phyloP scores from a whole-genome alignment of 768 basidiomycete species.

The Hypholoma fasciculare region DNA sequence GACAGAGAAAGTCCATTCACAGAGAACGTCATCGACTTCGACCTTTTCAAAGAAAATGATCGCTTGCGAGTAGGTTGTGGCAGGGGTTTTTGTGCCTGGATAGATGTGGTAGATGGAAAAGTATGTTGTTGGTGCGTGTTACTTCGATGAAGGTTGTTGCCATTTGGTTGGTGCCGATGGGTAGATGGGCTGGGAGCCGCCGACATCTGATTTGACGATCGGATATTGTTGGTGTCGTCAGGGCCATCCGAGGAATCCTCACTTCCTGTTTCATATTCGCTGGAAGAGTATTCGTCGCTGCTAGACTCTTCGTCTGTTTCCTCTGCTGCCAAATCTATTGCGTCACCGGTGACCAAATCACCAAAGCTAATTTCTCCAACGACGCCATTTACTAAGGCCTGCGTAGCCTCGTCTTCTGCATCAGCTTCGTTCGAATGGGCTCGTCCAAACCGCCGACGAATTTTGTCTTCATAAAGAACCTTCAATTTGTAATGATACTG shows the following conservation, averaged over 20 bases:
- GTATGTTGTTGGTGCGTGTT: background rate
- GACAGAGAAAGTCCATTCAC: conserved; percentile 21
- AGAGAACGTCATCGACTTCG: conserved; percentile 44
- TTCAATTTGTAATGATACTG: conserved; percentile 95
- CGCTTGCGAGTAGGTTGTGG: conserved; percentile 26
- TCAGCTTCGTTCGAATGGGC: conserved; percentile 54
- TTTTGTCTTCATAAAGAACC: conserved; percentile 87
- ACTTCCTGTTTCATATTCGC: conserved; percentile 38
- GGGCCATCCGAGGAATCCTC: conserved; percentile 31
- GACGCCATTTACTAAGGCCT: conserved; percentile 76
- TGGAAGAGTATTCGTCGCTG: conserved; percentile 42
- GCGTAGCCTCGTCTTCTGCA: conserved; percentile 82
- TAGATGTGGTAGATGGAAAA: background rate
- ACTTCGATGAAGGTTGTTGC: conserved; percentile 5
- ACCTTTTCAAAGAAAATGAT: conserved; percentile 46
- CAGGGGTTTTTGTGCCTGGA: conserved; percentile 3
- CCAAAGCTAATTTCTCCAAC: conserved; percentile 82
- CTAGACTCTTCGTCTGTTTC: conserved; percentile 47
- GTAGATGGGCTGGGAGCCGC: background rate
- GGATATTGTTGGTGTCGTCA: no score
- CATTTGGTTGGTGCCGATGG: background rate
- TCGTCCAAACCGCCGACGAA: conserved; percentile 81
- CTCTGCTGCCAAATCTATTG: conserved; percentile 78
- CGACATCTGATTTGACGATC: no score
- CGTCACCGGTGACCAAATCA: conserved; percentile 76